These are phyloP conservation scores for Telfairia occidentalis DNA, from an alignment of 331 rosid genomes.

Conservation along the genomic window DNA sequence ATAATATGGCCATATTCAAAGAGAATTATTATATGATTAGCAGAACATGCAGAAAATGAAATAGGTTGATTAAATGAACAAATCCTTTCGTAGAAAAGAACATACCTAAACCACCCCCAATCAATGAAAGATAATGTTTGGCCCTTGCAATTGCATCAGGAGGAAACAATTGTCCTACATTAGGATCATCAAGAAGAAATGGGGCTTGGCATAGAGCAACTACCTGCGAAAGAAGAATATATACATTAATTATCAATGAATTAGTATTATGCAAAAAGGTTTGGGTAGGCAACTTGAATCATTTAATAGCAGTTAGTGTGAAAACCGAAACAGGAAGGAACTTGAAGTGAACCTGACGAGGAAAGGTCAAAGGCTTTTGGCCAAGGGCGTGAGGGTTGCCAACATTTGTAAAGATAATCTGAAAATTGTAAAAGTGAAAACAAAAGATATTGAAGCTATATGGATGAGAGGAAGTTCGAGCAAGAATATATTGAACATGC, in stretches of 20 bases:
- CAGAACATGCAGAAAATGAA: not conserved
- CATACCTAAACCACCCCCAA: constrained; percentile 91
- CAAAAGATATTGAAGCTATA: not conserved
- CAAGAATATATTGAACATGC: not conserved
- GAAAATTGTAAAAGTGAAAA: constrained; percentile 15
- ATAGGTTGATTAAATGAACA: not conserved
- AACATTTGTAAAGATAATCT: constrained; percentile 95
- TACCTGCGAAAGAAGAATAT: constrained; percentile 40
- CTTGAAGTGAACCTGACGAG: constrained; percentile 68
- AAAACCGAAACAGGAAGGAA: constrained; percentile 9
- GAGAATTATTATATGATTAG: not conserved
- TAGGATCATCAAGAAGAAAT: constrained; percentile 82
- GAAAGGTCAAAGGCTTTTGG: constrained; percentile 85
- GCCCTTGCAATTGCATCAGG: constrained; percentile 96
- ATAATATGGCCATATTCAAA: not conserved
- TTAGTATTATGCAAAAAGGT: not conserved
- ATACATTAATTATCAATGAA: constrained; percentile 2
- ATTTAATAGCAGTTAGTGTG: not conserved
- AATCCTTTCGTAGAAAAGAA: not conserved
- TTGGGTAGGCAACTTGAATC: not conserved
- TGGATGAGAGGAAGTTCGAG: not conserved
- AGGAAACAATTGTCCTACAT: constrained; percentile 79
- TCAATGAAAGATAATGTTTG: constrained; percentile 68
- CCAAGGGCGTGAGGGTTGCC: constrained; percentile 98
- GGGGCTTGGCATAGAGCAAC: constrained; percentile 98